Evolutionary conservation across 2,329 filamentous ascomycete genomes (phyloP).

Genomic region (Cordyceps cicadae): DNA sequence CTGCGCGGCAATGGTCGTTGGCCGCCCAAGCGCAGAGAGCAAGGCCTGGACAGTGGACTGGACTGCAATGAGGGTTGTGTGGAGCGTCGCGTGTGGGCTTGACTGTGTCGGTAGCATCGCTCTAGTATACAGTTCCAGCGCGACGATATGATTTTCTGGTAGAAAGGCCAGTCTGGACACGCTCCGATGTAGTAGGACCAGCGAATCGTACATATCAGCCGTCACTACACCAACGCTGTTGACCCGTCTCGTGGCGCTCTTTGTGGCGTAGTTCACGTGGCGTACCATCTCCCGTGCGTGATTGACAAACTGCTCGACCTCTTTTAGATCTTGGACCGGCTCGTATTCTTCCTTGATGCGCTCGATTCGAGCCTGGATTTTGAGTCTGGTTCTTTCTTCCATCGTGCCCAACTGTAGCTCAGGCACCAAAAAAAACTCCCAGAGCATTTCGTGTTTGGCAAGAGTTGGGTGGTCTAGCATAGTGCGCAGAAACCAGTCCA

Average conservation of each 20-base stretch:
- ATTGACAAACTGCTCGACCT: constrained; percentile 88
- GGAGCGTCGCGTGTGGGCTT: constrained; percentile 64
- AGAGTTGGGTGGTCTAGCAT: constrained; percentile 87
- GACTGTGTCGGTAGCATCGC: constrained; percentile 60
- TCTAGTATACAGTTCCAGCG: constrained; percentile 64
- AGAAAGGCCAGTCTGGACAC: constrained; percentile 56
- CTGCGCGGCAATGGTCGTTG: constrained; percentile 65
- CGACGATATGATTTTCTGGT: constrained; percentile 57
- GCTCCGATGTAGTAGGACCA: constrained; percentile 43
- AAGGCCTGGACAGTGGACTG: constrained; percentile 78
- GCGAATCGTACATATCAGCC: constrained; percentile 61
- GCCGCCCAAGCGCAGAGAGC: constrained; percentile 68
- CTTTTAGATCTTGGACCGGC: constrained; percentile 71
- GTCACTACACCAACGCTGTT: constrained; percentile 60
- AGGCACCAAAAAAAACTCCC: constrained; percentile 97
- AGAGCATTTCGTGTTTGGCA: constrained; percentile 90
- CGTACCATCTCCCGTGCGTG: constrained; percentile 86
- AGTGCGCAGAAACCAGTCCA: constrained; percentile 82
- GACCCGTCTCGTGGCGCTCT: constrained; percentile 70
- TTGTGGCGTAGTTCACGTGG: constrained; percentile 73
- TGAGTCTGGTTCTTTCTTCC: constrained; percentile 76
- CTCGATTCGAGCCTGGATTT: constrained; percentile 74
- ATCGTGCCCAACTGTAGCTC: constrained; percentile 88
- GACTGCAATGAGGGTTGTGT: constrained; percentile 69
- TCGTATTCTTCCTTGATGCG: constrained; percentile 83